Evolutionary conservation across 108 stramenopile genomes (phyloP), one percentile per base, ranked within the genome.

Genomic region (Aurantiochytrium sp.): DNA sequence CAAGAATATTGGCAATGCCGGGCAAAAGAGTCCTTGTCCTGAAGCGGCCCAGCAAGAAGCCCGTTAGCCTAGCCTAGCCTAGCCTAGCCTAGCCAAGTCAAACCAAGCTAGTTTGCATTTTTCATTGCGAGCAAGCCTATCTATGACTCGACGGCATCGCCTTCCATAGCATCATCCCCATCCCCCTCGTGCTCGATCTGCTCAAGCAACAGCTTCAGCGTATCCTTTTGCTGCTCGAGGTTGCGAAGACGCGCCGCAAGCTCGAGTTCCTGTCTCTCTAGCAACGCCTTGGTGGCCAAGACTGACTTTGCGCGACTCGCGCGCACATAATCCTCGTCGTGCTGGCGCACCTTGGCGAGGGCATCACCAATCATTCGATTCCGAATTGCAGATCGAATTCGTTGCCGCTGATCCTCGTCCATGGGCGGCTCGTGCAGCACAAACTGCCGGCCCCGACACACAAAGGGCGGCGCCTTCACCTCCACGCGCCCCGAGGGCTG

Each of bases 391-490:
- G 18, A 12, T 12, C 51, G 45, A 23, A 83, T 53, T 16, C 12
- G 45, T 16, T 21, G 23, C 28, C 76, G 12, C 10, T 35, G 19
- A 43, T 12, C 76, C n/a, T 47, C 76, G 51, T 83, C 76, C 19
- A 83, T 12, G 25, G 12, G 5, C 25, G 49, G 49, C 49, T 53
- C 76, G 45, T 53, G 76, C 76, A 83, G 76, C 45, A 53, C 49
- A 23, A 83, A 83, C 76, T 83, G 76, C 49, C 76, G 12, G 19
- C 76, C 76, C 10, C 76, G 45, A 45, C 76, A 83, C 51, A 53
- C 76, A 23, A 83, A 83, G 23, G 76, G 76, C 49, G 76, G 76
- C 76, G 76, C 19, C 76, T 83, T 83, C 6, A 83, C 49, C n/a
- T 83, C 76, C 19, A 83, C 76, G 25, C 51, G 76, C 19, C 76